A percentile compares a stretch with the other conserved stretches of the same genome.
Evolutionary conservation across 2,329 filamentous ascomycete genomes (phyloP).

Genomic region (Tolypocladium guangdongense): DNA sequence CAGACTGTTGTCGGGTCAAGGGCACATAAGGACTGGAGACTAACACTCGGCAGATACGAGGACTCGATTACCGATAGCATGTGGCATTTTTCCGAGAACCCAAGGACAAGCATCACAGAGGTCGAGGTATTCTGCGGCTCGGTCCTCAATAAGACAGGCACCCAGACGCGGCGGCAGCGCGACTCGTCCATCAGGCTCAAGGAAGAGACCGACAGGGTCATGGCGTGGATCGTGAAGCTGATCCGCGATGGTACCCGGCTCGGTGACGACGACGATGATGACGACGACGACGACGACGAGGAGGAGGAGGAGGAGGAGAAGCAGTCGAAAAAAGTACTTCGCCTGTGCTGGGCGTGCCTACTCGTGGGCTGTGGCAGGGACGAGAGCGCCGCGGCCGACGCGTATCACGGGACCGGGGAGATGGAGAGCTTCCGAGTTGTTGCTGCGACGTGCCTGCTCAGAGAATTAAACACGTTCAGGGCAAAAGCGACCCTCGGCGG

Average conservation of each 20-base stretch:
- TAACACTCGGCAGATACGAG: conserved; percentile 30
- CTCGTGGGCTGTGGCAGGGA: conserved; percentile 12
- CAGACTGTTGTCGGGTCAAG: too few relatives aligned
- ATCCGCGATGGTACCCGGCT: conserved; percentile 10
- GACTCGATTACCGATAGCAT: conserved; percentile 28
- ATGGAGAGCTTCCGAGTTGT: conserved; percentile 26
- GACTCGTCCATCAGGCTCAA: conserved; percentile 40
- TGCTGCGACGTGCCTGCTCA: conserved; percentile 23
- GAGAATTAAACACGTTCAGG: conserved; percentile 12
- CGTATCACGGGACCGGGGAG: conserved; percentile 7
- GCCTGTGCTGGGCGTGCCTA: conserved; percentile 24
- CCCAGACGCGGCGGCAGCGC: conserved; percentile 38
- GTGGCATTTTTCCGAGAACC: conserved; percentile 33
- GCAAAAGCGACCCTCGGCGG: conserved; percentile 7
- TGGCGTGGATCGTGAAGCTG: conserved; percentile 27
- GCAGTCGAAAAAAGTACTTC: conserved; percentile 14
- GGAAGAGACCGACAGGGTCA: conserved; percentile 38
- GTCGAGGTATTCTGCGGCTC: conserved; percentile 44
- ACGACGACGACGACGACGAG: conserved; percentile 3
- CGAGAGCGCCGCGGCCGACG: background rate
- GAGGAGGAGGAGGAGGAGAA: conserved; percentile 4
- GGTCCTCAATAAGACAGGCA: conserved; percentile 39
- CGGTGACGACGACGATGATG: background rate
- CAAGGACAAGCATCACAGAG: conserved; percentile 32
- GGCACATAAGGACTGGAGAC: conserved; percentile 19